Conservation (phyloP, 768 basidiomycete species). For the Hericium coralloides region DNA sequence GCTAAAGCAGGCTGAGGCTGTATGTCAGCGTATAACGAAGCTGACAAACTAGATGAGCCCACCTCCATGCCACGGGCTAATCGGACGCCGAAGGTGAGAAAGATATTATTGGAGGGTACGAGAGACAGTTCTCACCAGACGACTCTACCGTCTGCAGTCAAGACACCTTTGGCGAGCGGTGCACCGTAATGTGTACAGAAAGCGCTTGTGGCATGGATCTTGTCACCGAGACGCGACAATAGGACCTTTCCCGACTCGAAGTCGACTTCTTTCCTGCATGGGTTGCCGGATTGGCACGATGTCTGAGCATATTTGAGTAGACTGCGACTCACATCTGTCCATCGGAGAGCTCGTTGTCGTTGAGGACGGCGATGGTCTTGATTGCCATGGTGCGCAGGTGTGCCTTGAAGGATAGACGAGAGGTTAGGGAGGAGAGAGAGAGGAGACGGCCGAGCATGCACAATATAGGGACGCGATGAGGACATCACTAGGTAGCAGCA, state of each 20-base stretch:
- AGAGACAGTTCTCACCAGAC: slow-evolving; percentile 47
- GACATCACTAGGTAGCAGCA: no score
- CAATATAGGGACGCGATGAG: background rate
- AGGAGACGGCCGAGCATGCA: background rate
- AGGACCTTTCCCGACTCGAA: slow-evolving; percentile 77
- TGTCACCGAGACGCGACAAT: slow-evolving; percentile 65
- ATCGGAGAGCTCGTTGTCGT: slow-evolving; percentile 38
- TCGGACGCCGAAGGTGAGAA: background rate
- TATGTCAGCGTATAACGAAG: background rate
- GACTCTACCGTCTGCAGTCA: slow-evolving; percentile 69
- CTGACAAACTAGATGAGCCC: slow-evolving; percentile 9
- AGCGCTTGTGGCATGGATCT: slow-evolving; percentile 70
- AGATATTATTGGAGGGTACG: background rate
- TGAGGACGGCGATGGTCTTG: slow-evolving; percentile 40
- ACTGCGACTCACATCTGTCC: slow-evolving; percentile 39
- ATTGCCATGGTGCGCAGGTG: slow-evolving; percentile 22
- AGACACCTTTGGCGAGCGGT: slow-evolving; percentile 73
- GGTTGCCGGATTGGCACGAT: background rate
- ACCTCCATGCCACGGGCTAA: slow-evolving; percentile 86
- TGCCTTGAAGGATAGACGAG: background rate
- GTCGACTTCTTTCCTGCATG: slow-evolving; percentile 67
- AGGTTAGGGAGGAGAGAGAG: background rate
- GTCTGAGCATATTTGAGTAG: background rate
- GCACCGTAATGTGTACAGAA: slow-evolving; percentile 93
- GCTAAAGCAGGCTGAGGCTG: slow-evolving; percentile 69